Percentiles rank a stretch among this genome's conserved stretches.
phyloP scores from a whole-genome alignment of 2,329 filamentous ascomycete species.

The Penicillium sp. region DNA sequence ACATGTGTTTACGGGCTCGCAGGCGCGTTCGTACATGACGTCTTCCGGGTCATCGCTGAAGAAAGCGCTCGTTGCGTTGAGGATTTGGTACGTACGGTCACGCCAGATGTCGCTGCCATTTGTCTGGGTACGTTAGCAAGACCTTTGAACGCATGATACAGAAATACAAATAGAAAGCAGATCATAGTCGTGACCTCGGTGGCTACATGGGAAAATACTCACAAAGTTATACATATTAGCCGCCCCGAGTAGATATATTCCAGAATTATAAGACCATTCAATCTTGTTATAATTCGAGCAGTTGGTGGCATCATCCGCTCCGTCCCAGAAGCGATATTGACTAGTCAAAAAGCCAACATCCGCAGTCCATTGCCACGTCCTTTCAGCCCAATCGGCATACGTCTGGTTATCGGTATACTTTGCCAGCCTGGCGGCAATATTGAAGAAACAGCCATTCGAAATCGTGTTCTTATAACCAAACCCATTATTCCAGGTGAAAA shows the following conservation, averaged over 20 bases:
- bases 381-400: constrained; percentile 60
- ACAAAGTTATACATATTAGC: constrained; percentile 66
- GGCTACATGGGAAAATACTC: constrained; percentile 21
- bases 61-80: constrained; percentile 14
- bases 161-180: not conserved
- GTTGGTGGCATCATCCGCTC: constrained; percentile 50
- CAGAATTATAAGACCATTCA: constrained; percentile 65
- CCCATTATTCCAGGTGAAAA: constrained; percentile 71
- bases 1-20: constrained; percentile 53
- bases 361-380: constrained; percentile 60
- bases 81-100: constrained; percentile 13
- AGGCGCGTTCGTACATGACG: constrained; percentile 58
- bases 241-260: constrained; percentile 55
- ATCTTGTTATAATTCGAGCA: constrained; percentile 59
- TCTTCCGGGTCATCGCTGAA: constrained; percentile 13
- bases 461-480: constrained; percentile 81
- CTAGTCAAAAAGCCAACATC: constrained; percentile 19
- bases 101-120: constrained; percentile 20
- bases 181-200: not conserved
- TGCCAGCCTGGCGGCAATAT: constrained; percentile 71
- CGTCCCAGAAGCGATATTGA: constrained; percentile 15
- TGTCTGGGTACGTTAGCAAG: constrained; percentile 20
- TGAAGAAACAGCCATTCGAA: constrained; percentile 78
- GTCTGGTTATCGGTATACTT: constrained; percentile 61
- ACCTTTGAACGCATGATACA: not conserved